Percentiles rank a stretch among this genome's conserved stretches.
These are phyloP conservation scores for Zasmidium angulare DNA, from an alignment of 2,329 filamentous ascomycete species.

Conservation along the genomic window DNA sequence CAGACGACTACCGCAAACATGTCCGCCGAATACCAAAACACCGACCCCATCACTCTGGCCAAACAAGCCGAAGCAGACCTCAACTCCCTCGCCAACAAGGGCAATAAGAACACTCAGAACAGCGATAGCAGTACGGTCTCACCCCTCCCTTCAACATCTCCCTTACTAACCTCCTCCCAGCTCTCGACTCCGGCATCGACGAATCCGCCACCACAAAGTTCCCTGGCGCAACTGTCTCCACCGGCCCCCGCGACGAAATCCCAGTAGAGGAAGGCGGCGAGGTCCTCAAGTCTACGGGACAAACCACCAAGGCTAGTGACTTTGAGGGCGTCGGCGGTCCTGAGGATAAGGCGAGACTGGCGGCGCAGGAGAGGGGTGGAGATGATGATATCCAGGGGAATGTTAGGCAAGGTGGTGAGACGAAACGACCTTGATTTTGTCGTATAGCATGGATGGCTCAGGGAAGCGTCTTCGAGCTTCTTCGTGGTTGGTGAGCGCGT, in stretches of 20 bases:
- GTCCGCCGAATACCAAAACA: slow-evolving; percentile 44
- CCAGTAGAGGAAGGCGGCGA: slow-evolving; percentile 48
- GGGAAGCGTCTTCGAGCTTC: too few relatives aligned
- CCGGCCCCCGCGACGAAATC: slow-evolving; percentile 48
- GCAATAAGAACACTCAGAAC: slow-evolving; percentile 14
- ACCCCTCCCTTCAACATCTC: neutral
- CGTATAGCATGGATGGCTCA: too few relatives aligned
- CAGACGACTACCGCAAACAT: slow-evolving; percentile 31
- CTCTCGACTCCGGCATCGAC: slow-evolving; percentile 50
- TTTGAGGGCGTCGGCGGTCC: slow-evolving; percentile 52
- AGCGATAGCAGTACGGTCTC: slow-evolving; percentile 1
- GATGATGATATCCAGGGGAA: slow-evolving; percentile 43
- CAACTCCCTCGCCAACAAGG: slow-evolving; percentile 43
- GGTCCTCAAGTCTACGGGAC: slow-evolving; percentile 42
- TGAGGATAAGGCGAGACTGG: slow-evolving; percentile 44
- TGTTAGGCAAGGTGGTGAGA: slow-evolving; percentile 38
- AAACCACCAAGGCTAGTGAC: slow-evolving; percentile 48
- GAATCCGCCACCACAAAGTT: slow-evolving; percentile 42
- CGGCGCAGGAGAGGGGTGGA: slow-evolving; percentile 40
- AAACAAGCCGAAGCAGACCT: slow-evolving; percentile 51
- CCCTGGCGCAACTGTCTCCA: slow-evolving; percentile 45
- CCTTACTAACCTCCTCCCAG: slow-evolving; percentile 27
- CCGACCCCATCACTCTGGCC: slow-evolving; percentile 46
- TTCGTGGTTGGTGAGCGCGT: too few relatives aligned
- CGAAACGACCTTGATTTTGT: too few relatives aligned